These are phyloP conservation scores for Dendrobium officinale DNA, from an alignment of 106 monocot species.

Conservation along the genomic window DNA sequence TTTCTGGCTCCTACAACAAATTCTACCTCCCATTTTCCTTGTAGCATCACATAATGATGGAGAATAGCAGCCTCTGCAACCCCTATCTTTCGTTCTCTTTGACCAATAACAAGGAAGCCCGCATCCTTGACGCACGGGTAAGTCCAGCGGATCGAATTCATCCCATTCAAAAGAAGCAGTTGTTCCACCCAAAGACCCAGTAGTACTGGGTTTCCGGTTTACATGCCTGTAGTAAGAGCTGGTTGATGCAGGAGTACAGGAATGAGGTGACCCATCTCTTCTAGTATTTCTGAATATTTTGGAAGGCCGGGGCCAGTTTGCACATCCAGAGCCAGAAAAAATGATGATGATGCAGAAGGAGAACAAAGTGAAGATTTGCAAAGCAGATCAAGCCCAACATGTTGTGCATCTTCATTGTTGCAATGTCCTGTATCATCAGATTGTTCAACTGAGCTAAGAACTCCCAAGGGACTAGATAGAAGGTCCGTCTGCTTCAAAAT, in stretches of 20 bases:
- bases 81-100: conserved; percentile 48
- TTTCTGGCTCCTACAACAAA: conserved; percentile 57
- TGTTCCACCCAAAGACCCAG: conserved; percentile 52
- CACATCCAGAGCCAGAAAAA: conserved; percentile 50
- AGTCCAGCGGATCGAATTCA: conserved; percentile 48
- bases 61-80: conserved; percentile 56
- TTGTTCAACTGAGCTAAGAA: conserved; percentile 37
- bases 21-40: conserved; percentile 52
- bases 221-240: conserved; percentile 57
- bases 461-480: conserved; percentile 23
- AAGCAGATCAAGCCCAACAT: conserved; percentile 18
- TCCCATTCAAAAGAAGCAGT: conserved; percentile 57
- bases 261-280: conserved; percentile 67
- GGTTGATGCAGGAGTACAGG: conserved; percentile 75
- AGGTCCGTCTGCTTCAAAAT: conserved; percentile 28
- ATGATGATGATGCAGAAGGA: conserved; percentile 57
- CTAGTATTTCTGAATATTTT: conserved; percentile 45
- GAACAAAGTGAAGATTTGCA: conserved; percentile 29
- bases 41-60: conserved; percentile 73
- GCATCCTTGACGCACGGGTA: conserved; percentile 51
- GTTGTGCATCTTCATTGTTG: conserved; percentile 35
- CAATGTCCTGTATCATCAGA: conserved; percentile 43
- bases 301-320: conserved; percentile 54
- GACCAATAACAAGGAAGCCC: conserved; percentile 65
- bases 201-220: conserved; percentile 30